phyloP scores from a whole-genome alignment of 2,329 filamentous ascomycete species.

The Dactylellina haptotyla region DNA sequence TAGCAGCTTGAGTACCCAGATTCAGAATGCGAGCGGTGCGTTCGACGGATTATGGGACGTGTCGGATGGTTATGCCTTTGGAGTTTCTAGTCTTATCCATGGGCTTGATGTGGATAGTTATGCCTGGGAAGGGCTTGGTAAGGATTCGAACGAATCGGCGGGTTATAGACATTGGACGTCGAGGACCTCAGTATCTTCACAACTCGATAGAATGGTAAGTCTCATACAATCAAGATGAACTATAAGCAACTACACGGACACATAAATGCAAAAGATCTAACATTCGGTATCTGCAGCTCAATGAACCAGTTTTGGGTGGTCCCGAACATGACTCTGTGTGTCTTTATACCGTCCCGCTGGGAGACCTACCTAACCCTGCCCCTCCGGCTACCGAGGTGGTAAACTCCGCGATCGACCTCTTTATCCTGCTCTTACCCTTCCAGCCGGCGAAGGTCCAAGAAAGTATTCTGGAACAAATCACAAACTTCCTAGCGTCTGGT shows the following conservation, averaged over 20 bases:
- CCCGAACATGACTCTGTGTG: conserved; percentile 88
- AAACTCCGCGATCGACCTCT: conserved; percentile 91
- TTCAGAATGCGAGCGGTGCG: conserved; percentile 85
- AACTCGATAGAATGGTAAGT: conserved; percentile 63
- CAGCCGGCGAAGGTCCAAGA: conserved; percentile 93
- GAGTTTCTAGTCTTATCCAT: conserved; percentile 83
- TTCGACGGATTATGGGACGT: conserved; percentile 97
- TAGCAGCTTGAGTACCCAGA: conserved; percentile 86
- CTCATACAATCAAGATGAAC: too few species aligned
- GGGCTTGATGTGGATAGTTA: conserved; percentile 78
- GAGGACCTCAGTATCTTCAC: conserved; percentile 55
- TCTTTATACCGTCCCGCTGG: conserved; percentile 73
- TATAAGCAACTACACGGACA: too few species aligned
- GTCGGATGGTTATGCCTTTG: conserved; percentile 92
- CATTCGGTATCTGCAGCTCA: conserved; percentile 57
- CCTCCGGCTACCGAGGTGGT: conserved; percentile 92
- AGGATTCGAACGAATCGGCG: conserved; percentile 47
- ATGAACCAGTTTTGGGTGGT: conserved; percentile 66
- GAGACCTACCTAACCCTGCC: conserved; percentile 68
- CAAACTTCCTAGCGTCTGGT: conserved; percentile 83
- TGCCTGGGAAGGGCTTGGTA: conserved; percentile 66
- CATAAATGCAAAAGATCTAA: too few species aligned
- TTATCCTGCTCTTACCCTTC: conserved; percentile 88
- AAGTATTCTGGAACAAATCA: conserved; percentile 92
- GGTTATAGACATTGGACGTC: conserved; percentile 59